Base-by-base conservation (phyloP, 805 yeast species). In the Wickerhamiella lipophila region DNA sequence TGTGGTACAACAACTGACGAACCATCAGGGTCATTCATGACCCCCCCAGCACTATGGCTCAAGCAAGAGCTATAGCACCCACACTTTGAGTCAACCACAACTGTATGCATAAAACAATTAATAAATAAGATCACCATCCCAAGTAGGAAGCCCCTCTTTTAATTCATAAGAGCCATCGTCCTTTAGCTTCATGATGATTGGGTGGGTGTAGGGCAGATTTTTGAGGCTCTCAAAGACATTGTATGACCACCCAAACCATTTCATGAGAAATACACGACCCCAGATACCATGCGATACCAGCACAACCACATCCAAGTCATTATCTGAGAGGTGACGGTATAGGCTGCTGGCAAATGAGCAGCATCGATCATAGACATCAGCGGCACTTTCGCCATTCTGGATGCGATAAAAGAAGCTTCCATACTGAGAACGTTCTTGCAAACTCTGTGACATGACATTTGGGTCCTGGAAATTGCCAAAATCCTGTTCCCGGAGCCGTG, bases 341-440 rank as follows among this genome's bases (percentile, higher is more conserved):
- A 88, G 64, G 0, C 94, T 78, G 63, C 86, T 95, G 61, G 86
- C 86, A 63, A 88, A 88, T 13, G 92, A 83, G 1, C 95, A 83
- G 53, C 88, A 81, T 43, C 96, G 70, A 64, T 88, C 96, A 64
- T 78, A 88, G 8, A 88, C 96, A 64, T 88, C 96, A 0, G 96
- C 96, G 0, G 96, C 96, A 58, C 92, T 81, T 64, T 88, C 96
- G 9, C 96, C 96, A 58, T 83, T 79, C 3, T 95, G 95, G 26
- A 88, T 88, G 49, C 96, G 66, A 62, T 83, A 88, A 64, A 88
- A 88, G 59, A 81, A 81, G 62, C 80, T 84, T 0, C 96, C 96
- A 65, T 88, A 88, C 53, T 78, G 76, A 0, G 94, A 88, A 42
- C 96, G 67, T 57, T 84, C 94, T 49, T 74, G 73, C 86, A 95